Conservation (phyloP, 805 yeast species). For the Wickerhamomyces alni region DNA sequence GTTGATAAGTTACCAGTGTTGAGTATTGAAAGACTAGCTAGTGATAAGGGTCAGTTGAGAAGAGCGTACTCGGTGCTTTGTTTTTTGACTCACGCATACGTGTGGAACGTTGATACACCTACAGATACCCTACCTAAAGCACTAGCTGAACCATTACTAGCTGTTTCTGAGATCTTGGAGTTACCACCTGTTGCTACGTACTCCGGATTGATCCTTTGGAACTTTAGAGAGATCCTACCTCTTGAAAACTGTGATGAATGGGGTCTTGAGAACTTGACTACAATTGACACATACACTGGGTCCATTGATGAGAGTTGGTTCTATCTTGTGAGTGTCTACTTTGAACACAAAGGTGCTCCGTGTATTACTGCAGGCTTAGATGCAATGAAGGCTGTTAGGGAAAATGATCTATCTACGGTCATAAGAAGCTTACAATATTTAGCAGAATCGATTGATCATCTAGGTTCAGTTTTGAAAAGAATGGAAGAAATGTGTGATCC, state of each 20-base stretch:
- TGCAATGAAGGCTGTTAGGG: slow-evolving; percentile 53
- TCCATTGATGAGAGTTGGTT: slow-evolving; percentile 92
- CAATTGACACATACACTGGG: slow-evolving; percentile 84
- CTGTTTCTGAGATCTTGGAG: slow-evolving; percentile 51
- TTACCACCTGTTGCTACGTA: slow-evolving; percentile 87
- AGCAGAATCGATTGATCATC: slow-evolving; percentile 68
- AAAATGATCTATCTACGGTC: slow-evolving; percentile 36
- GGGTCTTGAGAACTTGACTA: slow-evolving; percentile 65
- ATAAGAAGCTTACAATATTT: slow-evolving; percentile 47
- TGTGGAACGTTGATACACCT: slow-evolving; percentile 75
- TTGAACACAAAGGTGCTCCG: slow-evolving; percentile 77
- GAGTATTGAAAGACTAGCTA: slow-evolving; percentile 33
- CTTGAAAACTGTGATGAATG: slow-evolving; percentile 22
- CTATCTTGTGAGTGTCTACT: slow-evolving; percentile 79
- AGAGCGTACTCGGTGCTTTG: slow-evolving; percentile 79
- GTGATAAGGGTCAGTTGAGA: slow-evolving; percentile 47
- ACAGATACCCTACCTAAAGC: slow-evolving; percentile 57
- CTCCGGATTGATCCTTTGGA: slow-evolving; percentile 86
- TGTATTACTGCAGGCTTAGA: slow-evolving; percentile 62
- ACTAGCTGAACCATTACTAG: slow-evolving; percentile 65
- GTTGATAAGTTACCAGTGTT: slow-evolving; percentile 64
- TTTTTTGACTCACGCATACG: slow-evolving; percentile 81
- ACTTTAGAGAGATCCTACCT: slow-evolving; percentile 61
- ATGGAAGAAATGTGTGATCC: slow-evolving; percentile 97
- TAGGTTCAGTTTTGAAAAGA: slow-evolving; percentile 67